Evolutionary conservation across 1,139 yeast genomes (phyloP), one percentile per base, ranked within the genome.

Genomic region (Yamadazyma sp.): DNA sequence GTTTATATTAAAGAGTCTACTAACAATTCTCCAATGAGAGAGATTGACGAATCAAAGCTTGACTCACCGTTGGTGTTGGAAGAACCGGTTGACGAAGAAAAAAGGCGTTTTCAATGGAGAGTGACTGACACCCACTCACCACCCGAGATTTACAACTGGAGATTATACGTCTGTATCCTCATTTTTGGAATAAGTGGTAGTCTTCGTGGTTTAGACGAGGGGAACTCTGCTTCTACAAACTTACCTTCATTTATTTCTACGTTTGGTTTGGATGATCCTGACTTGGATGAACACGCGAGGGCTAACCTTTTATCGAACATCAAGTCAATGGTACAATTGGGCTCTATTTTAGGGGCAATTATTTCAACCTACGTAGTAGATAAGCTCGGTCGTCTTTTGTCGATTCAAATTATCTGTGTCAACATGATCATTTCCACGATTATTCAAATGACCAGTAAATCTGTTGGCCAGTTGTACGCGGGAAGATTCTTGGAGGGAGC

Each of bases 181-280:
- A 68, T 74, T 12, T 77, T 77, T 54, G 83, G 82, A 30, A 51
- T 77, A 11, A 55, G 76, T 34, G 81, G 83, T 5, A 64, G 73
- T 12, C 79, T 80, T 9, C 58, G 82, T 51, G 83, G 83, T n/a
- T 68, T 66, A 38, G 83, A 77, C 51, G 82, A 77, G 53, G 83
- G 82, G 30, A 60, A 61, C 42, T 61, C 63, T 15, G 52, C 77
- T 11, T 79, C 79, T 8, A 56, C 66, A 2, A 61, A 69, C 28
- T 66, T 73, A 2, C 77, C 69, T 45, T 56, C 72, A 2, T 77
- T 77, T 53, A 54, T 51, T 32, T 36, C 49, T 2, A 59, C 55
- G 42, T 75, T 75, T 46, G 78, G 77, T 3, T 59, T 76, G 22
- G 44, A 50, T 12, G 77, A 73, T 46, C 51, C 59, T 7, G 46